Evolutionary conservation across 2,329 filamentous ascomycete genomes (phyloP), one percentile per base, ranked within the genome.

Genomic region (Fragosphaeria purpurea): DNA sequence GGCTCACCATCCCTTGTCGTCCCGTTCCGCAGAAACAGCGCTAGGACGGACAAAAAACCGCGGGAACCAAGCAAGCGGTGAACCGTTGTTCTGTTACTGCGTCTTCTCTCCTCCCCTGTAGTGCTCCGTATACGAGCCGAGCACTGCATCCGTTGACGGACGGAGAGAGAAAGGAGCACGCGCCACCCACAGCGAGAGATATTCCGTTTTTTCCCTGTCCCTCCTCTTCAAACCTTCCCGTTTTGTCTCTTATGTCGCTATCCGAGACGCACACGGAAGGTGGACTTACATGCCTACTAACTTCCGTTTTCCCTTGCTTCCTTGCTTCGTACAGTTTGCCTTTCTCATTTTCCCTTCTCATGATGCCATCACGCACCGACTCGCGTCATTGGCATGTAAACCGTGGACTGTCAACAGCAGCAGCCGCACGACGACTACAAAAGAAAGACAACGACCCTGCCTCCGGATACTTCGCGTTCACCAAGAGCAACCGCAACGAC

Each of bases 311-410:
- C 7, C 22, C 11, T 34, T 42, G 10, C 47, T 40, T 41, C 33
- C 34, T 13, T 10, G 13, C n/a, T 32, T 41, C 6, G 22, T 22
- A 22, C 22, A 22, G 22, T 22, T 37, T 9, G 13, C 11, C 30
- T 46, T 35, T 7, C 30, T 39, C 33, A 40, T 34, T 35, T 6
- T n/a, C 9, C 33, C n/a, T 30, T n/a, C 33, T 48, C 44, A 52
- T 52, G 53, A 54, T 54, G 53, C 53, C 50, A 52, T 54, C 39
- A 44, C 34, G 9, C 22, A 41, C 42, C 35, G 41, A 32, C 12
- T 54, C 48, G 45, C 53, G 53, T 52, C 52, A 54, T 54, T 9
- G 47, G 44, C 33, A 50, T 11, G 22, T 22, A 22, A 22, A 22
- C 22, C 31, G 41, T 41, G 41, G 45, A 44, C 50, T n/a, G 45